phyloP scores from a whole-genome alignment of 148 eudicot genomes.

The Selenicereus undatus region DNA sequence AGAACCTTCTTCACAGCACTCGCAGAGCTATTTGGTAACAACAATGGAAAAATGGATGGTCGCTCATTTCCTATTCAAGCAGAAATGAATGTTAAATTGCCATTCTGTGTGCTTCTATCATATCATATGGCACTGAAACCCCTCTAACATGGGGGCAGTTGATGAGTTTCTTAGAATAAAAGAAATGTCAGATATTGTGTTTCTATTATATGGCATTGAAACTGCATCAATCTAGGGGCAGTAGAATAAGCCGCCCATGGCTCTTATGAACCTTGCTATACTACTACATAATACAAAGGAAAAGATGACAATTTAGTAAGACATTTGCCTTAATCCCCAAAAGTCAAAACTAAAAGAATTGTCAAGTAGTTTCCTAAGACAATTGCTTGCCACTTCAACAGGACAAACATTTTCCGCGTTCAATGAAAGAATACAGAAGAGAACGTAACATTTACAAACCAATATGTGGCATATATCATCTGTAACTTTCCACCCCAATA shows the following conservation, averaged over 20 bases:
- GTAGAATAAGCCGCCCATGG: too few relatives aligned
- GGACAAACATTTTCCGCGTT: background rate
- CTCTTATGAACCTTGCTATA: background rate
- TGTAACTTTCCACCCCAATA: background rate
- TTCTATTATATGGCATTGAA: background rate
- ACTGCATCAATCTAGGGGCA: too few relatives aligned
- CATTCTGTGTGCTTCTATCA: too few relatives aligned
- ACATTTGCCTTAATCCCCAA: too few relatives aligned
- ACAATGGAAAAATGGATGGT: conserved; percentile 98
- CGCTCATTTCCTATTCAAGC: conserved; percentile 70
- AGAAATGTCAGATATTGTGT: too few relatives aligned
- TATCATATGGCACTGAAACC: too few relatives aligned
- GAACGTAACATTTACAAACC: too few relatives aligned
- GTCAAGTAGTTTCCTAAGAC: background rate
- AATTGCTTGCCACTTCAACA: background rate
- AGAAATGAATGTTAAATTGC: conserved; percentile 34
- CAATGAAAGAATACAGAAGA: background rate
- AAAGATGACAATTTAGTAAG: background rate
- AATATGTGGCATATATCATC: background rate
- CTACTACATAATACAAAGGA: background rate
- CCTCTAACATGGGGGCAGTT: too few relatives aligned
- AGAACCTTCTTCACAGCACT: conserved; percentile 90
- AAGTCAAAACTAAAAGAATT: too few relatives aligned
- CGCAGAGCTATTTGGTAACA: conserved; percentile 83
- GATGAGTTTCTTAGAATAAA: background rate